These are phyloP conservation scores for Trichoderma guizhouense DNA, from an alignment of 2,329 filamentous ascomycete species.

Conservation along the genomic window DNA sequence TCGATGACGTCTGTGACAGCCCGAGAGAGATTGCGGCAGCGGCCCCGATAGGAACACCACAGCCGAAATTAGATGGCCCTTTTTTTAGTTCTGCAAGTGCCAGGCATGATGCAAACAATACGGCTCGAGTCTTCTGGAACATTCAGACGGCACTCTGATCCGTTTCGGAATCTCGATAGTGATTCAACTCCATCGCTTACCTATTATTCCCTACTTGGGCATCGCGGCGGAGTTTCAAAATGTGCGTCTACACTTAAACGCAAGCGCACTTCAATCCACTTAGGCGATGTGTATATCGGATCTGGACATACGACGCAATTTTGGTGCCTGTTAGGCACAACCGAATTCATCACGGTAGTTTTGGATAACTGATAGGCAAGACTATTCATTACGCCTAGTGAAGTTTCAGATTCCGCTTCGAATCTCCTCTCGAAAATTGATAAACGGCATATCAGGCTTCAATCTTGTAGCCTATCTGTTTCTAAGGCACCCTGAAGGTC, in stretches of 20 bases:
- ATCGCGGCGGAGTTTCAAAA: neutral
- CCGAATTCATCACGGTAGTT: neutral
- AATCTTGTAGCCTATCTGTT: neutral
- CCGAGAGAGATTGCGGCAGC: neutral
- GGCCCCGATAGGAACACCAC: neutral
- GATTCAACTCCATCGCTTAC: neutral
- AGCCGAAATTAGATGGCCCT: conserved; percentile 3
- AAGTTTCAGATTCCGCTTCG: neutral
- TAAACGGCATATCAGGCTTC: neutral
- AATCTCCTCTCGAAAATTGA: neutral
- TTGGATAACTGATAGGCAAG: neutral
- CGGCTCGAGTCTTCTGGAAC: neutral
- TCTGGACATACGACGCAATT: neutral
- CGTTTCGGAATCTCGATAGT: neutral
- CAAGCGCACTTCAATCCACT: neutral
- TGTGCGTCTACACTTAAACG: neutral
- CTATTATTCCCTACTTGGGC: neutral
- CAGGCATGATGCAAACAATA: neutral
- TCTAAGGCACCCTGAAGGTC: neutral
- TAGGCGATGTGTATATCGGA: neutral
- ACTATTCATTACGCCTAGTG: neutral
- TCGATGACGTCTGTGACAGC: conserved; percentile 14
- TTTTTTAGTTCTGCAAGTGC: neutral
- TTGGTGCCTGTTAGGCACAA: neutral
- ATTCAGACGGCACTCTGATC: neutral